Base-by-base conservation (phyloP, 139 green algal species). In the Asterochloris sp. region DNA sequence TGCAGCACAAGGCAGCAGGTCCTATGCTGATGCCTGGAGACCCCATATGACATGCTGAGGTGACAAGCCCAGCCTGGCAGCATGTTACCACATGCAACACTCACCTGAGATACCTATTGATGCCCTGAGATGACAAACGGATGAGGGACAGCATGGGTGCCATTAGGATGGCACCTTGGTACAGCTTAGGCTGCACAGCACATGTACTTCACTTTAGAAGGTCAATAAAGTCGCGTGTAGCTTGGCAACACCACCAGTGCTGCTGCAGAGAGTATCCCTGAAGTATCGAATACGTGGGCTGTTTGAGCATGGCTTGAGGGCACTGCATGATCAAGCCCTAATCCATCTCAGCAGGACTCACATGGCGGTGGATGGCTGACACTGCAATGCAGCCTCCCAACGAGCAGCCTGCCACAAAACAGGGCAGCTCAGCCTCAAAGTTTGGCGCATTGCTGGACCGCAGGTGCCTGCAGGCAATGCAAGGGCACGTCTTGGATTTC, bases 121-220 rank as follows among this genome's bases (percentile, higher is more conserved):
- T 80, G 14, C 91, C 92, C 16, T 87, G 79, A 66, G 76, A 79
- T 13, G 88, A 88, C 0, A 93, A 61, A 29, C 88, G 87, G 82
- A 97, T 90, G 74, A 94, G 86, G 10, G 82, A 88, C 54, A 95
- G 85, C 91, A 95, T 94, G 62, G 91, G 91, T 13, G 91, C 89
- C 63, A 94, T 71, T n/a, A 95, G 86, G 62, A 89, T 82, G 0
- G 85, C 84, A 21, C 91, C 91, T 68, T 76, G 78, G 80, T 93
- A 91, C 14, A 86, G 23, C 6, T 73, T 21, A 8, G 67, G 73
- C 87, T 89, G 88, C 69, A 78, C 24, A 12, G n/a, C 24, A 38
- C 10, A 16, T 21, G 66, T 9, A 71, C 12, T 0, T 73, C 10
- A 23, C 14, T 63, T 47, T 0, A 73, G 11, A 60, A n/a, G 17